These are phyloP conservation scores for Jatropha multifida DNA, from an alignment of 441 rosid species.

Conservation along the genomic window DNA sequence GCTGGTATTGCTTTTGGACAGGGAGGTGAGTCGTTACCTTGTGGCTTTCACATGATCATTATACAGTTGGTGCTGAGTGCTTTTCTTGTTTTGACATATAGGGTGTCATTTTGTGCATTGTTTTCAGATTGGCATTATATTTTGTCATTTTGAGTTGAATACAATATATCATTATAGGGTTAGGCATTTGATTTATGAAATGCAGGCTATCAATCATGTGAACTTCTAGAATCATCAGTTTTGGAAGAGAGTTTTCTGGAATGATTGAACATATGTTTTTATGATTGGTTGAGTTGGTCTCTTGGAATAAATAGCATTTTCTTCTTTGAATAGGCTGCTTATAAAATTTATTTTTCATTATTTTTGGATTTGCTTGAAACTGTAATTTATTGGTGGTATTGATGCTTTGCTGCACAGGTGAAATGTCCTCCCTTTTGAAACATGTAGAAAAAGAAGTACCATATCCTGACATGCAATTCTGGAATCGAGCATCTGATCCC, in stretches of 20 bases:
- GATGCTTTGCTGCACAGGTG: conserved; percentile 44
- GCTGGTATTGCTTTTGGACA: conserved; percentile 32
- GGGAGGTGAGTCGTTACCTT: conserved; percentile 47
- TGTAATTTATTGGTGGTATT: background rate
- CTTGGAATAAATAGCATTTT: background rate
- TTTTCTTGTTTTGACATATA: background rate
- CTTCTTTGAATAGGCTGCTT: background rate
- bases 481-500: conserved; percentile 88
- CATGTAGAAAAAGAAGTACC: conserved; percentile 43
- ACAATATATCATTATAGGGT: background rate
- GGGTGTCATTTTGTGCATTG: background rate
- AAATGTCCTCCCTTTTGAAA: conserved; percentile 45
- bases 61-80: conserved; percentile 9
- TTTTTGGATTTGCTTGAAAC: background rate
- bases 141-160: background rate
- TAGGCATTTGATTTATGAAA: background rate
- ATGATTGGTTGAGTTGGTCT: background rate
- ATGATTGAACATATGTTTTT: background rate
- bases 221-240: background rate
- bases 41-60: background rate
- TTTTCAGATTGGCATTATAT: background rate
- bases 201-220: background rate
- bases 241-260: background rate
- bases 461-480: conserved; percentile 60
- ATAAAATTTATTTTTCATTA: background rate